Percentiles rank a stretch among this genome's conserved stretches.
These are phyloP conservation scores for Sporodiniella umbellata DNA, from an alignment of 371 early-diverging fungal species.

Conservation along the genomic window DNA sequence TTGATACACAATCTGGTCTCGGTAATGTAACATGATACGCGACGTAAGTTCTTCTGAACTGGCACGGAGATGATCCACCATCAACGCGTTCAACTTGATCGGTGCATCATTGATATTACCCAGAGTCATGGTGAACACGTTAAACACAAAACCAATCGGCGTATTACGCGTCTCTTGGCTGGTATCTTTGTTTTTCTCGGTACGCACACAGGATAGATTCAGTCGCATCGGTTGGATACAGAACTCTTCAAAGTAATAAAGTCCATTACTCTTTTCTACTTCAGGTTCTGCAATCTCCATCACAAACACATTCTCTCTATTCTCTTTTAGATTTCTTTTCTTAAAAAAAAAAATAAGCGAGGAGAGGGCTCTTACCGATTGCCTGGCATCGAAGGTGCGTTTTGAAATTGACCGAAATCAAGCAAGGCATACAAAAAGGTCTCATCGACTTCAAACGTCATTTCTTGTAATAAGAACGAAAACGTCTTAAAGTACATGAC, in stretches of 20 bases:
- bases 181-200: slow-evolving; percentile 49
- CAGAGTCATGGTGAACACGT: slow-evolving; percentile 85
- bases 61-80: slow-evolving; percentile 75
- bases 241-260: slow-evolving; percentile 86
- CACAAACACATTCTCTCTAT: slow-evolving; percentile 32
- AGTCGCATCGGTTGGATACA: slow-evolving; percentile 84
- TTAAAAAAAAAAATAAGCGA: too few relatives aligned
- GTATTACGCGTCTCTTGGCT: slow-evolving; percentile 19
- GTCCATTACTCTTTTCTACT: slow-evolving; percentile 50
- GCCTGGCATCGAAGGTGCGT: slow-evolving; percentile 16
- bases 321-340: too few relatives aligned
- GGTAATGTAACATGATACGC: slow-evolving; percentile 59
- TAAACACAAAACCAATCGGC: slow-evolving; percentile 52
- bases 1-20: slow-evolving; percentile 76
- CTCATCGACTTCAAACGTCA: slow-evolving; percentile 86
- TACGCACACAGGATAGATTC: slow-evolving; percentile 80
- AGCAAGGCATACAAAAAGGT: slow-evolving; percentile 73
- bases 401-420: slow-evolving; percentile 70
- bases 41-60: slow-evolving; percentile 46
- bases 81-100: slow-evolving; percentile 76
- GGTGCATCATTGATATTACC: slow-evolving; percentile 91
- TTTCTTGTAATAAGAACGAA: slow-evolving; percentile 78
- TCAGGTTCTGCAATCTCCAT: slow-evolving; percentile 52
- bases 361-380: slow-evolving; percentile 4
- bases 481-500: slow-evolving; percentile 81